These are phyloP conservation scores for Scheffersomyces lignicola DNA, from an alignment of 1,139 yeast species.

Conservation along the genomic window DNA sequence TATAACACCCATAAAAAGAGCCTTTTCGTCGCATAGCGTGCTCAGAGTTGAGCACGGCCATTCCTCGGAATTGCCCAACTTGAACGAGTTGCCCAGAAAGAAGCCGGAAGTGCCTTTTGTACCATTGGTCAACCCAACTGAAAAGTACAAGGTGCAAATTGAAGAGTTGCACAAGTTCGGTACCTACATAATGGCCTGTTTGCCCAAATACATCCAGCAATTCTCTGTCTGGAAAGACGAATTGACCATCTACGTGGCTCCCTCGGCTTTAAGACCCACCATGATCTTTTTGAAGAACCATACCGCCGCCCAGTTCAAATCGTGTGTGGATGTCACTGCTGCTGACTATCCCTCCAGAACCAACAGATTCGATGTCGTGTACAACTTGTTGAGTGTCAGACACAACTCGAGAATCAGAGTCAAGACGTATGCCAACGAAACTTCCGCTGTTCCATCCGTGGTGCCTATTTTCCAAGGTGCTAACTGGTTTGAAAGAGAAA, in stretches of 20 bases:
- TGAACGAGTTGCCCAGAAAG: slow-evolving; percentile 42
- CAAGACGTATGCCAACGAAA: slow-evolving; percentile 85
- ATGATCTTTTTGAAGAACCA: slow-evolving; percentile 72
- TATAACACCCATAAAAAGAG: slow-evolving; percentile 7
- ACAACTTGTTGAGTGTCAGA: slow-evolving; percentile 77
- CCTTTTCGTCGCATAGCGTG: slow-evolving; percentile 11
- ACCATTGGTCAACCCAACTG: slow-evolving; percentile 77
- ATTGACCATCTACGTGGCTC: slow-evolving; percentile 74
- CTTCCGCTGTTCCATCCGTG: slow-evolving; percentile 77
- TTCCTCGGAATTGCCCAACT: slow-evolving; percentile 36
- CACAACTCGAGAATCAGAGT: slow-evolving; percentile 87
- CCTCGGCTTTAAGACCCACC: slow-evolving; percentile 70
- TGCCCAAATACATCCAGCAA: slow-evolving; percentile 83
- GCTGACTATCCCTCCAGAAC: slow-evolving; percentile 85
- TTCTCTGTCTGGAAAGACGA: slow-evolving; percentile 92
- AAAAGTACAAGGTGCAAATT: slow-evolving; percentile 62
- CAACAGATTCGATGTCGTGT: slow-evolving; percentile 84
- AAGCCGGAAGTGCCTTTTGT: slow-evolving; percentile 39
- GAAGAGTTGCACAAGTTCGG: slow-evolving; percentile 87
- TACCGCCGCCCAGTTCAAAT: slow-evolving; percentile 77
- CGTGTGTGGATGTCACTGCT: slow-evolving; percentile 80
- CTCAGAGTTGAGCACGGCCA: slow-evolving; percentile 12
- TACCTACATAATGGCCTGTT: slow-evolving; percentile 69
- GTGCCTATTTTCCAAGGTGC: slow-evolving; percentile 74
- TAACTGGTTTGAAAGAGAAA: slow-evolving; percentile 89